A percentile compares a stretch with the other conserved stretches of the same genome.
phyloP scores from a whole-genome alignment of 1,284 basidiomycete genomes.

The Naganishia albida region DNA sequence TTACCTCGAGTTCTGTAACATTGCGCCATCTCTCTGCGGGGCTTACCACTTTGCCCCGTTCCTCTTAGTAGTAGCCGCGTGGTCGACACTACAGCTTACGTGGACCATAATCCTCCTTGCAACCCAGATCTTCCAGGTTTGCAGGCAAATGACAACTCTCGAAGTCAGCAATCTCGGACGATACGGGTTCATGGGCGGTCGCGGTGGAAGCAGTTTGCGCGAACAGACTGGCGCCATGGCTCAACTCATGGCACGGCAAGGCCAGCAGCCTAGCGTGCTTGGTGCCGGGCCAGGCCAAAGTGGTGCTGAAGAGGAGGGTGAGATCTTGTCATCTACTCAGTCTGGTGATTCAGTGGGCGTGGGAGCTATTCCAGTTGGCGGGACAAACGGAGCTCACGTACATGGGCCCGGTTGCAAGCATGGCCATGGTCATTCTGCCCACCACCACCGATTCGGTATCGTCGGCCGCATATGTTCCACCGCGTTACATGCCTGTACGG shows the following conservation, averaged over 20 bases:
- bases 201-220: slow-evolving; percentile 60
- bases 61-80: slow-evolving; percentile 74
- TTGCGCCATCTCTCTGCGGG: slow-evolving; percentile 69
- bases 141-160: slow-evolving; percentile 91
- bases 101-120: slow-evolving; percentile 88
- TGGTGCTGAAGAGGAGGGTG: slow-evolving; percentile 42
- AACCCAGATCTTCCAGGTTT: slow-evolving; percentile 87
- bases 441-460: slow-evolving; percentile 47
- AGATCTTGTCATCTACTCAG: background rate
- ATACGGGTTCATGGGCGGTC: slow-evolving; percentile 95
- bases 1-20: slow-evolving; percentile 59
- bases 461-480: slow-evolving; percentile 44
- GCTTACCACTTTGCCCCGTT: slow-evolving; percentile 71
- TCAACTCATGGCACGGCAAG: slow-evolving; percentile 5
- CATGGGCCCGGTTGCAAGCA: slow-evolving; percentile 34
- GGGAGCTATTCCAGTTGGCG: slow-evolving; percentile 27
- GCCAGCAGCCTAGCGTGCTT: slow-evolving; percentile 22
- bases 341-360: slow-evolving; percentile 26
- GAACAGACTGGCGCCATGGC: slow-evolving; percentile 53
- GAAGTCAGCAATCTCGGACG: slow-evolving; percentile 93
- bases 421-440: slow-evolving; percentile 37
- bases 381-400: slow-evolving; percentile 37
- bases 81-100: slow-evolving; percentile 86
- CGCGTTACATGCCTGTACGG: slow-evolving; percentile 37
- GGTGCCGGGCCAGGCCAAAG: slow-evolving; percentile 47